Evolutionary conservation across 1,284 basidiomycete genomes (phyloP), one percentile per base, ranked within the genome.

Genomic region (Acaromyces ingoldii): DNA sequence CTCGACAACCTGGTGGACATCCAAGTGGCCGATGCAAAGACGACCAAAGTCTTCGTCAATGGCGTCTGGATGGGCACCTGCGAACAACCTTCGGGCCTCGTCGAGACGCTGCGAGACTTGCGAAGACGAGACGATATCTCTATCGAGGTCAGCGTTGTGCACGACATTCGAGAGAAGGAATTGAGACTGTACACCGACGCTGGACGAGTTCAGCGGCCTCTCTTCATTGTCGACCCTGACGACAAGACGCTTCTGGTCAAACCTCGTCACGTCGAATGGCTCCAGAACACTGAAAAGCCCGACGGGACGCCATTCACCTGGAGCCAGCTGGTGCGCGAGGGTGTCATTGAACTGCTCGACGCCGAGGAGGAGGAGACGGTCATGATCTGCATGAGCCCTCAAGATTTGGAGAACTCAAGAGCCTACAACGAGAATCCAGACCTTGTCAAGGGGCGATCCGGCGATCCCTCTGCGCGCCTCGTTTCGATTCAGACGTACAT

Each of bases 31-130:
- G 63, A 66, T 42, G 62, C 70, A 15, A 62, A 66, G 49, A 65
- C 71, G 10, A 97, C 93, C 30, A 98, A 98, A 78, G 90, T 99
- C 33, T 98, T 99, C 77, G 90, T 99, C 60, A 99, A 99, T 70
- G 95, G 95, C 73, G 91, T 97, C 9, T 98, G 95, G 95, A 91
- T 96, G 83, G 95, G 95, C 62, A 90, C 97, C n/a, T 92, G 97
- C 78, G 88, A 91, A 55, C 89, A 97, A 67, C 89, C 93, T 15
- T 86, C 86, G 42, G 88, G 89, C 65, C 81, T 99, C 49, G 89
- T 97, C 60, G 87, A 87, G 72, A 96, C 92, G 21, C 84, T 99
- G 73, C 87, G 92, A 76, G 87, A 88, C 67, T 82, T 98, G 61
- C 84, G 95, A 59, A 81, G 95, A 63, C 91, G 89, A 75, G 91